Percentiles rank a stretch among this genome's conserved stretches.
These are phyloP conservation scores for Gautieria morchelliformis DNA, from an alignment of 768 basidiomycete species.

Conservation along the genomic window DNA sequence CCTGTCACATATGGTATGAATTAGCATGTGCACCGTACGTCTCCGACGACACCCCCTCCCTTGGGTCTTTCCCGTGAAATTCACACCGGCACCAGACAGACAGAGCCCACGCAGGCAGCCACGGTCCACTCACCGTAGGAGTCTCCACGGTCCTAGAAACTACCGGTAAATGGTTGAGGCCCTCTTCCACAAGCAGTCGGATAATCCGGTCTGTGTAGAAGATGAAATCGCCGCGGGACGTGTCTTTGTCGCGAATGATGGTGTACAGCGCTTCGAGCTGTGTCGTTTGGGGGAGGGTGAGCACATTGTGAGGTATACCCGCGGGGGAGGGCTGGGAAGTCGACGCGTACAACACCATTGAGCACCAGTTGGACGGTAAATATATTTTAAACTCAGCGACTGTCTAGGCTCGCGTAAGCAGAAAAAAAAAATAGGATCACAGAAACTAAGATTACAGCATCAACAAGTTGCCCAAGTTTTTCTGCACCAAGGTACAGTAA, in stretches of 20 bases:
- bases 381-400: no score
- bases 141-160: constrained; percentile 68
- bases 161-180: constrained; percentile 81
- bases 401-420: no score
- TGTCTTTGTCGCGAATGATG: constrained; percentile 84
- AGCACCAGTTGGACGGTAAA: no score
- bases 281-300: constrained; percentile 79
- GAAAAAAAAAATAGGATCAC: no score
- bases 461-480: no score
- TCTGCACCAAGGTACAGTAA: no score
- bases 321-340: constrained; percentile 27
- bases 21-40: not conserved
- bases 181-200: constrained; percentile 69
- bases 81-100: not conserved
- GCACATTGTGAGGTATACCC: constrained; percentile 68
- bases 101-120: not conserved
- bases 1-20: constrained; percentile 33
- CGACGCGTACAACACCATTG: constrained; percentile 5
- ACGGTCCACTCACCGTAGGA: constrained; percentile 48
- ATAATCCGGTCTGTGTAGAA: constrained; percentile 96
- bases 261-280: constrained; percentile 95
- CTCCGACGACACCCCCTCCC: not conserved
- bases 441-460: no score
- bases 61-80: not conserved
- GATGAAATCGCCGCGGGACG: constrained; percentile 86